phyloP scores from a whole-genome alignment of 139 green algal genomes.

The Zygnema cylindricum region DNA sequence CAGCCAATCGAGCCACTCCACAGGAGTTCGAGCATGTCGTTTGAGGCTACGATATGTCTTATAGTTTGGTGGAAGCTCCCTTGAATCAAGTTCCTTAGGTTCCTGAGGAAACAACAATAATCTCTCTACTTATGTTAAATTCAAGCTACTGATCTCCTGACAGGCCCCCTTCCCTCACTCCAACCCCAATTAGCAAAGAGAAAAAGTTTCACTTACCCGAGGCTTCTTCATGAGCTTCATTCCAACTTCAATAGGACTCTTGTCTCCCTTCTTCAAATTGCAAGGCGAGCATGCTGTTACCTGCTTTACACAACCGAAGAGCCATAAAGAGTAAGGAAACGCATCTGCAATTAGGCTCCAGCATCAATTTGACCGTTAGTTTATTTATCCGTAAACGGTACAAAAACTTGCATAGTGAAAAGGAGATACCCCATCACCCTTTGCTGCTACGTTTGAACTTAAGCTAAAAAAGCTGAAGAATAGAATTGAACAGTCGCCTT shows the following conservation, averaged over 20 bases:
- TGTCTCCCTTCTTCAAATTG: slow-evolving; percentile 47
- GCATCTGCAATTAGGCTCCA: too few relatives aligned
- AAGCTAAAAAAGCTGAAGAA: too few relatives aligned
- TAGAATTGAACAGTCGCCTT: too few relatives aligned
- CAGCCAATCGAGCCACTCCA: slow-evolving; percentile 22
- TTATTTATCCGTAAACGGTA: too few relatives aligned
- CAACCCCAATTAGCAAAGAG: background rate
- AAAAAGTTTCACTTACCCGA: slow-evolving; percentile 13
- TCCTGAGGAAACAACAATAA: slow-evolving; percentile 7
- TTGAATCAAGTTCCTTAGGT: slow-evolving; percentile 3
- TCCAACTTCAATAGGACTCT: slow-evolving; percentile 32
- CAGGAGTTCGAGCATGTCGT: background rate
- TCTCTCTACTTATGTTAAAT: background rate
- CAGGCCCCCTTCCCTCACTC: background rate
- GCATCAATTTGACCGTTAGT: too few relatives aligned
- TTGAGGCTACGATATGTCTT: slow-evolving; percentile 33
- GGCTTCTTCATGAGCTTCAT: slow-evolving; percentile 52
- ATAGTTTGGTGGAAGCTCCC: slow-evolving; percentile 25
- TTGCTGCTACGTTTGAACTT: too few relatives aligned
- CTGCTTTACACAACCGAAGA: too few relatives aligned
- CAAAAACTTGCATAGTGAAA: too few relatives aligned
- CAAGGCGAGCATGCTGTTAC: slow-evolving; percentile 30
- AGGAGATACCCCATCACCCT: too few relatives aligned
- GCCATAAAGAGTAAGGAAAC: too few relatives aligned
- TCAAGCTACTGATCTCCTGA: background rate